These are phyloP conservation scores for Chlorella sp. DNA, from an alignment of 139 green algal species.

Conservation along the genomic window DNA sequence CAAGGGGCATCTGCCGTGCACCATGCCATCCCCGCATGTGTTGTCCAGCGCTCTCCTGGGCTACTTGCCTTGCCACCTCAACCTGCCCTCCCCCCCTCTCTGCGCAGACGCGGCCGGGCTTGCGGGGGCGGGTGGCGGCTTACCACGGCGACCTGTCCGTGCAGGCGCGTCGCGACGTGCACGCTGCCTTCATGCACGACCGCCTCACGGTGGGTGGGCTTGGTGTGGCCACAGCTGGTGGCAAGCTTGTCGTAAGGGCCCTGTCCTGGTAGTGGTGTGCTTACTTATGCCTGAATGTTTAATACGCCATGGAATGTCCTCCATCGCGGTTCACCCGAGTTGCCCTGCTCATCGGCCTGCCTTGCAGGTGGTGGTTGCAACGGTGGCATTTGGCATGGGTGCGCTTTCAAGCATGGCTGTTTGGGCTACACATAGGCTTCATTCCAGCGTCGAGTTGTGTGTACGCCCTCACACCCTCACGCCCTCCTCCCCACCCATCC, in stretches of 20 bases:
- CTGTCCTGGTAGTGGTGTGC: too few relatives aligned
- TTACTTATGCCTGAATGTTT: too few relatives aligned
- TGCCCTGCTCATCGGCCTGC: not conserved
- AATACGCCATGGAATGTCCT: too few relatives aligned
- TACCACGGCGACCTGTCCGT: conserved; percentile 59
- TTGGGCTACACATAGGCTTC: not conserved
- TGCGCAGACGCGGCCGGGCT: not conserved
- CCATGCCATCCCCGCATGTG: not conserved
- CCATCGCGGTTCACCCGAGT: too few relatives aligned
- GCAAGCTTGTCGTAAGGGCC: too few relatives aligned
- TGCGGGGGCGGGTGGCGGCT: conserved; percentile 17
- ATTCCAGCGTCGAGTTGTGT: not conserved
- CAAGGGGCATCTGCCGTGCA: not conserved
- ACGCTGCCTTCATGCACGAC: conserved; percentile 62
- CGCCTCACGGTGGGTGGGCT: conserved; percentile 31
- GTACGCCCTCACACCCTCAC: too few relatives aligned
- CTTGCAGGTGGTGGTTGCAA: conserved; percentile 34
- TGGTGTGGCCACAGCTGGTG: too few relatives aligned
- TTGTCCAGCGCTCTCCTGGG: too few relatives aligned
- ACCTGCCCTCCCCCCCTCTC: not conserved
- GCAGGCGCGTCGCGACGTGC: conserved; percentile 42
- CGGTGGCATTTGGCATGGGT: conserved; percentile 56
- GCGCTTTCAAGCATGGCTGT: not conserved
- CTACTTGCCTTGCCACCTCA: not conserved
- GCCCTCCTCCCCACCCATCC: not conserved